Base-by-base conservation (phyloP, 2,329 filamentous ascomycete species). In the Xylariaceae sp. region DNA sequence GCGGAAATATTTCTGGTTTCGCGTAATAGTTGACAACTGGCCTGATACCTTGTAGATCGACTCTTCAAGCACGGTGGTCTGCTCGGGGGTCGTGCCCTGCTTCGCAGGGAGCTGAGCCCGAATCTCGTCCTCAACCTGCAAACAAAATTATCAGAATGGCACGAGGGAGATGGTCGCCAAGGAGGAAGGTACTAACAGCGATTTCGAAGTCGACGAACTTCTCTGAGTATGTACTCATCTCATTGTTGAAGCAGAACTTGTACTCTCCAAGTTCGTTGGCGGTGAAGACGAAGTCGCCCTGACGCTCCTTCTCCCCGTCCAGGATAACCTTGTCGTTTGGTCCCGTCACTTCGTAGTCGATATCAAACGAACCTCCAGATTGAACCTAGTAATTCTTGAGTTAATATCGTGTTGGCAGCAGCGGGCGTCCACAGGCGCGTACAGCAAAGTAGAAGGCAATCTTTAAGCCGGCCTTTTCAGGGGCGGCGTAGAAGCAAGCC, bases 1-100 rank as follows among this genome's bases (percentile, higher is more conserved):
- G 49, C 94, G 87, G 82, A 98, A 98, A 74, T 98, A 98, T 66
- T 98, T 98, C 63, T 98, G 93, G 73, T 95, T 96, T 60, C 93
- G 81, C 32, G 87, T 89, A 62, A 98, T 93, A 48, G 90, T 96
- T 12, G 89, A 95, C 38, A 98, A 73, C 62, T 95, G 89, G 50
- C 88, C 84, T 11, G 89, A 95, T 46, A 98, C 78, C 73, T 95
- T 96, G 74, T 93, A 89, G 57, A 97, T 86, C 31, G 89, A 91
- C 70, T 98, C 91, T 65, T 97, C 91, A 37, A 98, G 77, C 7
- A 81, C 79, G 35, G 83, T 83, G 2, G 91, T 93, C 66, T 97
- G 90, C 66, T 98, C 93, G 39, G 89, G 85, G 38, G 83, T 81
- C 34, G 88, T 57, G 41, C 51, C 55, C 48, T 52, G 51, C 41